Evolutionary conservation across 2,329 filamentous ascomycete genomes (phyloP), one percentile per base, ranked within the genome.

Genomic region (Zelopaecilomyces penicillatus): DNA sequence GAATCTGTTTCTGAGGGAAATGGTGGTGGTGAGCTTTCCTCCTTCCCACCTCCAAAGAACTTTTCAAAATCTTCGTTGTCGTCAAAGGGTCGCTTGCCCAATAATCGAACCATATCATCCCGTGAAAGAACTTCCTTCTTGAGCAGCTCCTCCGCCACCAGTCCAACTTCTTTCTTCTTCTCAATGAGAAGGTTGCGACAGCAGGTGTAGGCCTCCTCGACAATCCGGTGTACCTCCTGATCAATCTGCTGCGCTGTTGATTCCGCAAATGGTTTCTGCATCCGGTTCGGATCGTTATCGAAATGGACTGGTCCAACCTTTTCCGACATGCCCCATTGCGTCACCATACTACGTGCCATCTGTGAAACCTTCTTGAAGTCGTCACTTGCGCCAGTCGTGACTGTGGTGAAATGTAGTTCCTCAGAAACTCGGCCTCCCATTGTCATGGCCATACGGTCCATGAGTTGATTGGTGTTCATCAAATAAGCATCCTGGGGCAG

Each of bases 401-500:
- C 93, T 0, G 89, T 95, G 31, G 93, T 84, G 67, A 98, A 98
- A 69, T 98, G 91, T 6, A 98, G 71, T 66, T 98, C 93, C 68
- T 98, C 93, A 19, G 85, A 93, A 27, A 98, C 86, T 53, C 93
- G 88, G 2, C 93, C 93, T 55, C 90, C 93, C 44, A 98, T 82
- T 3, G 91, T 96, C 93, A 98, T 98, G 52, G 93, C 93, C 93
- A 98, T 98, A 55, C 93, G 89, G 65, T 98, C 93, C 87, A 97
- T 95, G 36, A 98, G 75, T 68, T 98, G 93, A 62, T 90, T 83
- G 52, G 87, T 83, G 60, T 85, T 95, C 90, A 98, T 93, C 52
- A 98, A 78, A 65, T 97, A 97, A 6, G 87, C 88, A 61, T 98
- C 93, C 26, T 83, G 76, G 1, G 93, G 93, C n/a, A 98, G 77